Base-by-base conservation (phyloP, 257 asterid species). In the Primulina eburnea region DNA sequence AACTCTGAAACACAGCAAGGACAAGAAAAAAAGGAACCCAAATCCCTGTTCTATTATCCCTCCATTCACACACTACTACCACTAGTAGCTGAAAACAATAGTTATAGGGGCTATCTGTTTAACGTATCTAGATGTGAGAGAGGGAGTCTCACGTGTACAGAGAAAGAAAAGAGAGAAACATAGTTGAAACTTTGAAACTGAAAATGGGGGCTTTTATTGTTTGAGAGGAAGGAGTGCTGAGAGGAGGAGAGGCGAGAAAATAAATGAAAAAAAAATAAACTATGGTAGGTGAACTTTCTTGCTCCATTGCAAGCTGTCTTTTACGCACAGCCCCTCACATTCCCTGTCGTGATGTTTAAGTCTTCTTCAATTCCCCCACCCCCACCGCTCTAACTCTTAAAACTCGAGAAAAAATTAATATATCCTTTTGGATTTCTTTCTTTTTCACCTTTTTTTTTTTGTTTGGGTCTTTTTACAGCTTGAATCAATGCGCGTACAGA, bases 251-350 rank as follows among this genome's bases (percentile, higher is more conserved):
- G 81, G 62, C 67, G 57, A 65, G n/a, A 78, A 43, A 43, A 43
- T 43, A 43, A 55, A 73, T 70, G 73, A 57, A 64, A 52, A 24
- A 24, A 24, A 24, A 24, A 24, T 52, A 65, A 1, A 50, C 40
- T 65, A 81, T 57, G 95, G 90, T 92, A 74, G 96, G 97, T 89
- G 89, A 82, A 83, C 61, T 69, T 50, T 86, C 78, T 78, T 53
- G 85, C 71, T 75, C 84, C 90, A 89, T 75, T 89, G 98, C 96
- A 75, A 92, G 96, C 95, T 92, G 96, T 81, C 85, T 68, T 73
- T 80, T 71, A 71, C 86, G 66, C 57, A 14, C 56, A 14, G 56
- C 56, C 56, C 56, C 82, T 68, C 88, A 66, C 77, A 64, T 69
- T 82, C 87, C 60, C 86, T 82, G 76, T 91, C 95, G 85, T 91